Evolutionary conservation across 306 rosid species (phyloP).

Genomic region (Urtica urens): DNA sequence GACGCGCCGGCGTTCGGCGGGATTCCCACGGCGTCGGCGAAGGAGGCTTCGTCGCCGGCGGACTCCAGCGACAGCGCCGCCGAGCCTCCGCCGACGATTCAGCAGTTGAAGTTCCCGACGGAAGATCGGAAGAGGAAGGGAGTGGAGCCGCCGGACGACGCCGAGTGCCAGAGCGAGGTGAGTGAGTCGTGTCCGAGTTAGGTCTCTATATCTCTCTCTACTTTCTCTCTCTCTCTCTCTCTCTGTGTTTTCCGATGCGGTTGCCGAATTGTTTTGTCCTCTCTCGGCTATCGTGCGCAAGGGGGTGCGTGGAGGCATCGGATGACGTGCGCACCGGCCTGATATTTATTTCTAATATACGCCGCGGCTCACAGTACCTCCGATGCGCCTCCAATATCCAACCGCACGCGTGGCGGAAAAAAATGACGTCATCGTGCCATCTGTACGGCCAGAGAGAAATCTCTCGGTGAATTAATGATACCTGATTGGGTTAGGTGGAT

Average conservation of each 20-base stretch:
- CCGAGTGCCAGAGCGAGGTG: slow-evolving; percentile 33
- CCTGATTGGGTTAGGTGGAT: background rate
- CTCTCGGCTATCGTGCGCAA: slow-evolving; percentile 19
- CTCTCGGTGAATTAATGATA: background rate
- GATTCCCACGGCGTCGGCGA: slow-evolving; percentile 24
- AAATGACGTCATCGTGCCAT: background rate
- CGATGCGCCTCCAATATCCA: background rate
- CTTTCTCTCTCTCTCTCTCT: background rate
- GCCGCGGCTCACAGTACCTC: background rate
- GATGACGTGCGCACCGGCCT: slow-evolving; percentile 14
- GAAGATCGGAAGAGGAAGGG: slow-evolving; percentile 4
- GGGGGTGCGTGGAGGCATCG: slow-evolving; percentile 12
- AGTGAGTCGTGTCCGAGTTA: slow-evolving; percentile 35
- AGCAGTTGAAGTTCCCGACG: slow-evolving; percentile 9
- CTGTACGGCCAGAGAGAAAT: background rate
- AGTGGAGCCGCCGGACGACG: slow-evolving; percentile 12
- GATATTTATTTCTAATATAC: too few relatives aligned
- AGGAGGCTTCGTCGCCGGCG: slow-evolving; percentile 26
- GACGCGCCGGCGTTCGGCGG: slow-evolving; percentile 20
- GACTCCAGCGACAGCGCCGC: background rate
- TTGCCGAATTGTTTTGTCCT: slow-evolving; percentile 15
- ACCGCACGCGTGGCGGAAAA: slow-evolving; percentile 12
- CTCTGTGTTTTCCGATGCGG: too few relatives aligned
- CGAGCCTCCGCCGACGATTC: slow-evolving; percentile 7
- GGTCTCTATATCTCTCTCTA: slow-evolving; percentile 19